A percentile compares a stretch with the other conserved stretches of the same genome.
These are phyloP conservation scores for Hibiscus tridactylites DNA, from an alignment of 345 rosid species.

Conservation along the genomic window DNA sequence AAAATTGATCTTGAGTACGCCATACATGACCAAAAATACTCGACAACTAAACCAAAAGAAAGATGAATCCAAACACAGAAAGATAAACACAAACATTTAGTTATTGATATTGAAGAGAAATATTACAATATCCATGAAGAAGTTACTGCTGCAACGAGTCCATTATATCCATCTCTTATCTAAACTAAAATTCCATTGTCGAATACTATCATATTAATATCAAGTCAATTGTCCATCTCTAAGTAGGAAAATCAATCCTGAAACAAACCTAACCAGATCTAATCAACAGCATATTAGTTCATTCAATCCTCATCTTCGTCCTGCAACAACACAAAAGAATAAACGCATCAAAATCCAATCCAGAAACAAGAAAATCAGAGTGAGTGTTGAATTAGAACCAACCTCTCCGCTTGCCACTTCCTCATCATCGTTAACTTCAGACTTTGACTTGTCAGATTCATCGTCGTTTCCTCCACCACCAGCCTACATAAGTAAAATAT, in stretches of 20 bases:
- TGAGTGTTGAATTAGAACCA: not conserved
- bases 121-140: conserved; percentile 20
- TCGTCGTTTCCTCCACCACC: conserved; percentile 50
- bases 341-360: not conserved
- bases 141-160: conserved; percentile 9
- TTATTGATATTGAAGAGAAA: conserved; percentile 13
- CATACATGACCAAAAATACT: no score
- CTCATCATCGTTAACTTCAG: conserved; percentile 61
- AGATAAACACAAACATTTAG: not conserved
- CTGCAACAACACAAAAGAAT: conserved; percentile 17
- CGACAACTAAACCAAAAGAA: no score
- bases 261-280: conserved; percentile 17
- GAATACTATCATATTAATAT: not conserved
- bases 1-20: no score
- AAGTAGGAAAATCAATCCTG: conserved; percentile 10
- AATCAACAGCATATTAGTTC: not conserved
- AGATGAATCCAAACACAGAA: no score
- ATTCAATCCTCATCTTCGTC: conserved; percentile 53
- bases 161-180: conserved; percentile 7
- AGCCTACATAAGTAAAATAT: conserved; percentile 23
- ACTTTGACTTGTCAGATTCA: conserved; percentile 78
- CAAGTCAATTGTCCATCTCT: conserved; percentile 15
- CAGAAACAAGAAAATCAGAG: no score
- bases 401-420: conserved; percentile 57
- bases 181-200: conserved; percentile 8